Base-by-base conservation (phyloP, 108 stramenopile genomes). In the Stephanodiscus minutulus region DNA sequence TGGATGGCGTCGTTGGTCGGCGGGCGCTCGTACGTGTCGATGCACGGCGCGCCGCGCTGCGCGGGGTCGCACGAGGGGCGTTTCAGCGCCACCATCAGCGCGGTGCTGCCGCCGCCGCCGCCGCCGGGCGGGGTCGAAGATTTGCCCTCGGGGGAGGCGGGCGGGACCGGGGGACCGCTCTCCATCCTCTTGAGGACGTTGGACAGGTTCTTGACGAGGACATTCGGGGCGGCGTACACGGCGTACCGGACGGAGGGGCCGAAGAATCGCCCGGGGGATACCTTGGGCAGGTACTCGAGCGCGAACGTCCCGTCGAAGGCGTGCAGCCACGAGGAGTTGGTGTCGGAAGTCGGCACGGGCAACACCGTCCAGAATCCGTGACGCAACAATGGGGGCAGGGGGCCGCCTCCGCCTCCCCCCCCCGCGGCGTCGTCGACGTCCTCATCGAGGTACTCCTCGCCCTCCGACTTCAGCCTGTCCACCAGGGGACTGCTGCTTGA, bases 251-350 rank as follows among this genome's bases (percentile, higher is more conserved):
- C 76, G 12, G 76, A 77, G 4, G 72, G 49, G 39, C 74, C 76
- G 61, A 94, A 94, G 76, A 94, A 94, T 12, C 79, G 73, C 3
- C 90, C 88, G 5, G 92, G 92, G 1, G 92, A 94, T 20, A 91
- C 33, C 76, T 94, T 94, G 28, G 92, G 92, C 29, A 93, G 67
- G 41, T 88, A 63, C 36, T 41, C 62, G 22, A 89, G 39, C 8
- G 74, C 48, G 37, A 76, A 83, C 25, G 46, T 52, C 13, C 77
- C 77, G 5, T 59, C 62, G 47, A 79, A 79, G 25, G 77, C 70
- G 63, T 72, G 70, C 25, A 72, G 13, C 77, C 77, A 79, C 10
- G 68, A 69, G 50, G 67, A 2, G 18, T 63, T 47, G 6, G 3
- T 25, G 15, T 20, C 21, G 25, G 54, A 63, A 15, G 78, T 64